These are phyloP conservation scores for Volutella citrinella DNA, from an alignment of 2,329 filamentous ascomycete species.

Conservation along the genomic window DNA sequence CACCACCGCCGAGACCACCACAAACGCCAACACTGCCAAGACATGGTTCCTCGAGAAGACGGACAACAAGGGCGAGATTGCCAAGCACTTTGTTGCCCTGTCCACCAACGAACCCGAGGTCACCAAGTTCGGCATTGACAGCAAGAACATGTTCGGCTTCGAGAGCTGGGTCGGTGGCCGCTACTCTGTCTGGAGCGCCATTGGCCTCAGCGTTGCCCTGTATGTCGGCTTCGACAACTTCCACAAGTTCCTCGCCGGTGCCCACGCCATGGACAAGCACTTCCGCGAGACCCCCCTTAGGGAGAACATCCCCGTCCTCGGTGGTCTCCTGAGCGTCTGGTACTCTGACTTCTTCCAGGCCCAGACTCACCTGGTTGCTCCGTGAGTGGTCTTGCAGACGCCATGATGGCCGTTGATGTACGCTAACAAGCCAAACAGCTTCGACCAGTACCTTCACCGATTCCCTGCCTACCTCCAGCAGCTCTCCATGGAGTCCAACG, in stretches of 20 bases:
- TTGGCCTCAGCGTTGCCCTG: slow-evolving; percentile 88
- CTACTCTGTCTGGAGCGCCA: slow-evolving; percentile 99
- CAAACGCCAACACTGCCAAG: slow-evolving; percentile 97
- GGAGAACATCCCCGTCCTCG: slow-evolving; percentile 92
- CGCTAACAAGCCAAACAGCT: slow-evolving; percentile 47
- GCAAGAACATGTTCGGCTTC: slow-evolving; percentile 99
- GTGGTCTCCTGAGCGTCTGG: slow-evolving; percentile 93
- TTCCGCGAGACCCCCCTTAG: slow-evolving; percentile 88
- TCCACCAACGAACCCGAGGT: slow-evolving; percentile 96
- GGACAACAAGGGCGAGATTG: slow-evolving; percentile 75
- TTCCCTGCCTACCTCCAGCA: slow-evolving; percentile 99
- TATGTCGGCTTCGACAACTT: slow-evolving; percentile 99
- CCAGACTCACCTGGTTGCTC: slow-evolving; percentile 94
- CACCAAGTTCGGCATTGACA: slow-evolving; percentile 97
- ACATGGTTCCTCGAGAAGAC: slow-evolving; percentile 89
- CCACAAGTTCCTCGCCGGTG: slow-evolving; percentile 90
- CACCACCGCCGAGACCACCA: slow-evolving; percentile 94
- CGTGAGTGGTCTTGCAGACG: slow-evolving; percentile 65
- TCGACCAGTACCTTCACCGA: slow-evolving; percentile 98
- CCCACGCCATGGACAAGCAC: slow-evolving; percentile 97
- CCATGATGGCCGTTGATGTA: too few species aligned
- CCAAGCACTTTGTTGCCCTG: slow-evolving; percentile 97
- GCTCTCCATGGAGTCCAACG: slow-evolving; percentile 99
- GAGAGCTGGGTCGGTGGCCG: slow-evolving; percentile 97
- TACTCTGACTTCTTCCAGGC: slow-evolving; percentile 99